Evolutionary conservation across 1,284 basidiomycete genomes (phyloP).

Genomic region (Trametes sp.): DNA sequence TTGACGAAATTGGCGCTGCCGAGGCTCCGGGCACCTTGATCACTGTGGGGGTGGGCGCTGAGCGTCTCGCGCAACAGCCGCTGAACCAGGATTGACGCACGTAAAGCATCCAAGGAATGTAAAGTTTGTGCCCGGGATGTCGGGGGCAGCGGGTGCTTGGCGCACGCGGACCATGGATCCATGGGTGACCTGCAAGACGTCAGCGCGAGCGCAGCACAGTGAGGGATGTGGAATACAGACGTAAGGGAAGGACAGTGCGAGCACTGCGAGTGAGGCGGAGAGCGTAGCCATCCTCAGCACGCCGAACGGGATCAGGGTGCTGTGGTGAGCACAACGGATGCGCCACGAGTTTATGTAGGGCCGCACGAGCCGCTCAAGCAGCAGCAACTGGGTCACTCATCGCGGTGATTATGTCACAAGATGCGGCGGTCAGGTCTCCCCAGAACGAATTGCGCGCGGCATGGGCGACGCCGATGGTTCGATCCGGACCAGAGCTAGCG

Average conservation of each 20-base stretch:
- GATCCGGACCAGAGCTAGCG: slow-evolving; percentile 7
- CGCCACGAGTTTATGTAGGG: slow-evolving; percentile 25
- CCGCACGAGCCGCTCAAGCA: slow-evolving; percentile 20
- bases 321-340: slow-evolving; percentile 6
- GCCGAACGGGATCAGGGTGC: slow-evolving; percentile 23
- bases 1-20: slow-evolving; percentile 52
- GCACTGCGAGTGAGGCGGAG: slow-evolving; percentile 25
- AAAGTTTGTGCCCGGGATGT: slow-evolving; percentile 59
- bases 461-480: slow-evolving; percentile 17
- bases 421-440: not conserved
- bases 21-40: slow-evolving; percentile 59
- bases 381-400: slow-evolving; percentile 6
- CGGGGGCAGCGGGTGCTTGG: slow-evolving; percentile 27
- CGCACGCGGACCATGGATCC: slow-evolving; percentile 26
- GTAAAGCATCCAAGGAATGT: slow-evolving; percentile 69
- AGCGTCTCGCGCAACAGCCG: not conserved
- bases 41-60: slow-evolving; percentile 51
- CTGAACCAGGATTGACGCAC: slow-evolving; percentile 47
- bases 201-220: not conserved
- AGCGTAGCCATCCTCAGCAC: slow-evolving; percentile 29
- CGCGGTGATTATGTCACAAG: slow-evolving; percentile 23
- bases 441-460: slow-evolving; percentile 15
- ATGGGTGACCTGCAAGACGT: slow-evolving; percentile 23
- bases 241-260: slow-evolving; percentile 31
- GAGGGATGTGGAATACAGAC: slow-evolving; percentile 15